These are phyloP conservation scores for Anthostomella pinea DNA, from an alignment of 2,329 filamentous ascomycete genomes.

Conservation along the genomic window DNA sequence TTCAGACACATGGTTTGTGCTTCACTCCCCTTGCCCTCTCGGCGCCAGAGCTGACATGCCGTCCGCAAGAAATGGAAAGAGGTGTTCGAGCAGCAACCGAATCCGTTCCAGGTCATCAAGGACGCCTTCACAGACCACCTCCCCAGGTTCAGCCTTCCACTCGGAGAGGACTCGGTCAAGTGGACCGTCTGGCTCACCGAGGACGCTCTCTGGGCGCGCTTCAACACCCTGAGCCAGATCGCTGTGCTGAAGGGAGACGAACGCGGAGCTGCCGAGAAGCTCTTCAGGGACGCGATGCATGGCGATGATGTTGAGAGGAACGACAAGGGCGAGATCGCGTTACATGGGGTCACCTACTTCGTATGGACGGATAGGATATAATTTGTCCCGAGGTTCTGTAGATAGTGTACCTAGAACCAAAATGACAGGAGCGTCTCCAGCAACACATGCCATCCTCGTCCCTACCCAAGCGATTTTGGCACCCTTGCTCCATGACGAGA, in stretches of 20 bases:
- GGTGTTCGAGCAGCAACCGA: slow-evolving; percentile 61
- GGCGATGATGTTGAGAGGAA: slow-evolving; percentile 55
- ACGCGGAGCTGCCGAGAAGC: slow-evolving; percentile 45
- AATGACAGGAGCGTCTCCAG: neutral
- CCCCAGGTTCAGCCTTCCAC: slow-evolving; percentile 57
- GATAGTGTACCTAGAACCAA: slow-evolving; percentile 6
- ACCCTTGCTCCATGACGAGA: no score
- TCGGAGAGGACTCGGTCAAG: slow-evolving; percentile 53
- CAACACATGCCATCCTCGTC: no score
- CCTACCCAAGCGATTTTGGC: no score
- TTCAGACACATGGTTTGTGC: slow-evolving; percentile 59
- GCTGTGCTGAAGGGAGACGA: slow-evolving; percentile 53
- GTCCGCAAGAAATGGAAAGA: slow-evolving; percentile 52
- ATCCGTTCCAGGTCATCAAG: slow-evolving; percentile 49
- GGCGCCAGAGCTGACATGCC: neutral
- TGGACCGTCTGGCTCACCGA: slow-evolving; percentile 58
- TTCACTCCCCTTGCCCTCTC: slow-evolving; percentile 1
- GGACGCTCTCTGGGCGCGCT: slow-evolving; percentile 61
- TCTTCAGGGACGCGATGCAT: slow-evolving; percentile 53
- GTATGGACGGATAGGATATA: slow-evolving; percentile 57
- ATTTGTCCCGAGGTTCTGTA: slow-evolving; percentile 6
- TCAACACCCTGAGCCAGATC: slow-evolving; percentile 67
- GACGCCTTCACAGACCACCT: slow-evolving; percentile 38
- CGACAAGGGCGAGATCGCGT: slow-evolving; percentile 57
- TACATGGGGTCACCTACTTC: slow-evolving; percentile 63